These are phyloP conservation scores for Magnaporthiopsis rhizophila DNA, from an alignment of 2,329 filamentous ascomycete species.

Conservation along the genomic window DNA sequence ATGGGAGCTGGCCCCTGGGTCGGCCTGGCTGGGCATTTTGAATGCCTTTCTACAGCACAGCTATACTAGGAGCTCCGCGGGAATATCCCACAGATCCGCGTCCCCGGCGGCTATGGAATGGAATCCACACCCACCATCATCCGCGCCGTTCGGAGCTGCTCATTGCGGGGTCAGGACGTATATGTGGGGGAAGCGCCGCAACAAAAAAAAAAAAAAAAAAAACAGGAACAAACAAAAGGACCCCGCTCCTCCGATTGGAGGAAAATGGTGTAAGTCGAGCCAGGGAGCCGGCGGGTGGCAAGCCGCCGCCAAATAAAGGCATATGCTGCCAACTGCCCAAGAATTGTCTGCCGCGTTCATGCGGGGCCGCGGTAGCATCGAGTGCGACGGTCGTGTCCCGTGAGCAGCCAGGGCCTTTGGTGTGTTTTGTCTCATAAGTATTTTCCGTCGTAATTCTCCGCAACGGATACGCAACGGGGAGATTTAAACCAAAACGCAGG, in stretches of 20 bases:
- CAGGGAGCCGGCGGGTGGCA: not conserved
- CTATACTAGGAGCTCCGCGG: no score
- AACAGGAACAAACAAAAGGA: not conserved
- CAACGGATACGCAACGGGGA: not conserved
- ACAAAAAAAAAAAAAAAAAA: not conserved
- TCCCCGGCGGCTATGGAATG: not conserved
- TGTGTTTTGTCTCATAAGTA: not conserved
- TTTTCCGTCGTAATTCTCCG: not conserved
- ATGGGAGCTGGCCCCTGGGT: no score
- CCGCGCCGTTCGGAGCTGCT: not conserved
- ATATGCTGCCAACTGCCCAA: not conserved
- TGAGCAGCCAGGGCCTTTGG: no score
- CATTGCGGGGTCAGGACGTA: not conserved
- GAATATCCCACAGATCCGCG: not conserved
- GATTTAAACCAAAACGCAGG: no score
- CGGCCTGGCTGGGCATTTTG: no score
- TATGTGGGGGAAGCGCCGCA: not conserved
- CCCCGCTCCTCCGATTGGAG: not conserved
- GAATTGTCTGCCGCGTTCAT: not conserved
- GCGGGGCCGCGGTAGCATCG: not conserved
- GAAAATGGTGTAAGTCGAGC: not conserved
- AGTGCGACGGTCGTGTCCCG: not conserved
- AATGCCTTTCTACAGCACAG: no score
- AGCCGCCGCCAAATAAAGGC: not conserved
- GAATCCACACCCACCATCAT: not conserved